A percentile compares a stretch with the other conserved stretches of the same genome.
These are phyloP conservation scores for Termitomyces titanicus DNA, from an alignment of 768 basidiomycete genomes.

Conservation along the genomic window DNA sequence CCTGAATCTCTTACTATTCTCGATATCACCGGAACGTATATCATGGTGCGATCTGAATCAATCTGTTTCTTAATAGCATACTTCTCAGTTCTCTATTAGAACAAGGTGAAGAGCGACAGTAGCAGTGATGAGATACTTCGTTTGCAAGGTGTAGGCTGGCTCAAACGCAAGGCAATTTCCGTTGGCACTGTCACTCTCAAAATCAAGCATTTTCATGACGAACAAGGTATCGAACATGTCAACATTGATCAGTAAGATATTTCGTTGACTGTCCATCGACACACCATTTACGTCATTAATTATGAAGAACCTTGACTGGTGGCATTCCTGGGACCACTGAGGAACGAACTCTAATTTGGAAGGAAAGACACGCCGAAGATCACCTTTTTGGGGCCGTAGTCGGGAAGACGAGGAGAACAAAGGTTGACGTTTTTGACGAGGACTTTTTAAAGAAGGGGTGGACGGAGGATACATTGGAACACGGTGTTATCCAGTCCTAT, in stretches of 20 bases:
- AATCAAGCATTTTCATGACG: conserved; percentile 65
- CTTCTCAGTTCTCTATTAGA: conserved; percentile 34
- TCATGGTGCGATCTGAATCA: conserved; percentile 42
- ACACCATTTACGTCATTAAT: not conserved
- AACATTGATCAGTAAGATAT: conserved; percentile 49
- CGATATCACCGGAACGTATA: conserved; percentile 58
- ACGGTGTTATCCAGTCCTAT: conserved; percentile 42
- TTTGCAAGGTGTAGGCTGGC: conserved; percentile 73
- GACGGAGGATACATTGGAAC: conserved; percentile 36
- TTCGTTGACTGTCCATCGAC: not conserved
- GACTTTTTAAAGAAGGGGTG: conserved; percentile 39
- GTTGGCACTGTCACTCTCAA: conserved; percentile 53
- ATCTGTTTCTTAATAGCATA: not conserved
- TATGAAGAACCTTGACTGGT: conserved; percentile 44
- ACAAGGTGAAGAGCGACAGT: conserved; percentile 61
- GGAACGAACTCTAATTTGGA: conserved; percentile 54
- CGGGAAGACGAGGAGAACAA: conserved; percentile 49
- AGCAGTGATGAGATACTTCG: conserved; percentile 57
- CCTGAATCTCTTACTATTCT: conserved; percentile 57
- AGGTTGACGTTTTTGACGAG: conserved; percentile 42
- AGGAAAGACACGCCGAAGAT: conserved; percentile 49
- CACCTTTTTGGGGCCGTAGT: conserved; percentile 58
- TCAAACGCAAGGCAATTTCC: conserved; percentile 59
- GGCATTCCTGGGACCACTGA: conserved; percentile 59
- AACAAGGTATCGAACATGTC: conserved; percentile 56